Evolutionary conservation across 1,284 basidiomycete genomes (phyloP), one percentile per base, ranked within the genome.

Genomic region (Rhodotorula glutinis): DNA sequence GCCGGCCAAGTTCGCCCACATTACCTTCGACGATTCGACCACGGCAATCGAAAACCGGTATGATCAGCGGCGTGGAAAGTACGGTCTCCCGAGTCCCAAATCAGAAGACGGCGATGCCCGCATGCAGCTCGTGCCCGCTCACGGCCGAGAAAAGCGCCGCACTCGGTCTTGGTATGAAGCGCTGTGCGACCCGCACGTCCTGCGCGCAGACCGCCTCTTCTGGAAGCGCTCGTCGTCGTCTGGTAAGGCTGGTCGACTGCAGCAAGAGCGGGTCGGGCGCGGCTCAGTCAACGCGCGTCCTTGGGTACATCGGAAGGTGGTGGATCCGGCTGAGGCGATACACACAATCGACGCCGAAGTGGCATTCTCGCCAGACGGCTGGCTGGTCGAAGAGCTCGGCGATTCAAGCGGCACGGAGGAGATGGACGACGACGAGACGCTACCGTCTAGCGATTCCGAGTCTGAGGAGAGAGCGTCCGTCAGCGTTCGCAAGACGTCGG

Each of bases 11-110:
- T 90, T 89, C 70, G 86, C 88, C 41, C 84, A 89, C 0, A 86
- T 91, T 41, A 84, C 85, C 0, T 91, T 91, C 70, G 83, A 86
- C 0, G 76, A 80, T 2, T 84, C 82, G 44, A 87, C 90, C 74
- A 80, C 82, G 29, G 66, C 81, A 9, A 80, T 83, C 9, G 89
- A 90, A 75, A 85, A 83, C 16, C 90, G 90, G 78, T 90, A 91
- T 76, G 81, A 83, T 4, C 73, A 81, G 33, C 53, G 62, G 8
- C 57, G 49, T 14, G 89, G 88, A 29, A 90, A 90, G 77, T 91
- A 90, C 76, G 84, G 87, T 9, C 78, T 89, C 53, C 84, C 86
- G 3, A 86, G 82, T 64, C 85, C 87, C 9, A 65, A 67, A n/a
- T 66, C 58, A 29, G 71, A 69, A 27, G 17, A 13, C 38, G 63